Percentiles rank a stretch among this genome's conserved stretches.
Conservation (phyloP, 1,284 basidiomycete species). For the Rhizopogon hawkerae region DNA sequence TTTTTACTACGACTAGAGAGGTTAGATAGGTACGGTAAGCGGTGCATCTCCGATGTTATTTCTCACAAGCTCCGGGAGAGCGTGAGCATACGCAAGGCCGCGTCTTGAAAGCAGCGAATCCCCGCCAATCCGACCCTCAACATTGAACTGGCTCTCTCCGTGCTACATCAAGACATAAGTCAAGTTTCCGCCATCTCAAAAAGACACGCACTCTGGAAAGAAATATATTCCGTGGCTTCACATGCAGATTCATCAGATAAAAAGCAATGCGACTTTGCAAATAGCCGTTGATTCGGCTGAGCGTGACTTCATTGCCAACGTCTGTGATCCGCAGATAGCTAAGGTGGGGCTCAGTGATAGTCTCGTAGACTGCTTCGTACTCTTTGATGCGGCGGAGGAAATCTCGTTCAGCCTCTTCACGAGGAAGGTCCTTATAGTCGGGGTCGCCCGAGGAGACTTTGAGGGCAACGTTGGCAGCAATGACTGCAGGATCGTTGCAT, state of each 20-base stretch:
- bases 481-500: slow-evolving; percentile 90
- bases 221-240: slow-evolving; percentile 95
- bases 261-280: slow-evolving; percentile 95
- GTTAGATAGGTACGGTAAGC: slow-evolving; percentile 54
- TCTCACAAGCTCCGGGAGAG: slow-evolving; percentile 81
- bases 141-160: slow-evolving; percentile 96
- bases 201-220: slow-evolving; percentile 71
- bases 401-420: slow-evolving; percentile 80
- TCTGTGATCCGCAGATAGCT: slow-evolving; percentile 85
- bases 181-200: slow-evolving; percentile 6
- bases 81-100: slow-evolving; percentile 79
- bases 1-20: not conserved
- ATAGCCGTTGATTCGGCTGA: slow-evolving; percentile 85
- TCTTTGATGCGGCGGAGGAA: slow-evolving; percentile 87
- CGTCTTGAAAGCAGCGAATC: slow-evolving; percentile 82
- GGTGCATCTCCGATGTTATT: slow-evolving; percentile 88
- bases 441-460: slow-evolving; percentile 97
- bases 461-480: slow-evolving; percentile 91
- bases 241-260: slow-evolving; percentile 97
- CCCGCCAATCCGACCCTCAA: slow-evolving; percentile 95
- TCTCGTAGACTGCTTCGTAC: slow-evolving; percentile 96
- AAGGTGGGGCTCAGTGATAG: slow-evolving; percentile 81
- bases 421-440: slow-evolving; percentile 88
- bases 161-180: slow-evolving; percentile 49
- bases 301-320: slow-evolving; percentile 78